Conservation (phyloP, 1,284 basidiomycete genomes). For the Moesziomyces antarcticus region DNA sequence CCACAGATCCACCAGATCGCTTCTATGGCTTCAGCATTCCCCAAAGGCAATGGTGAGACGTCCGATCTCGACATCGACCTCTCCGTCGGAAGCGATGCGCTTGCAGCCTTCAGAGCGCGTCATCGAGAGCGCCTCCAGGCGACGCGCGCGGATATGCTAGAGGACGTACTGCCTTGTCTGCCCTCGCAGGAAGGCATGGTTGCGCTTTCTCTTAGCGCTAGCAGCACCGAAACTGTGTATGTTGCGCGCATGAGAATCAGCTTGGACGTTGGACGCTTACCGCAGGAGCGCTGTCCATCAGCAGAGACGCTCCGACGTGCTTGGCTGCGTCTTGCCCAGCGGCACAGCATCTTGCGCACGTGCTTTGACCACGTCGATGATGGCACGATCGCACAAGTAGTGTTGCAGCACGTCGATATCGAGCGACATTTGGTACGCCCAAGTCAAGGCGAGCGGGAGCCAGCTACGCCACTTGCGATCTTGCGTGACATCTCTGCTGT, state of each 20-base stretch:
- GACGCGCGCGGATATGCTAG: background rate
- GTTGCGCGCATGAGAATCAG: conserved; percentile 12
- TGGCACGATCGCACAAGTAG: conserved; percentile 10
- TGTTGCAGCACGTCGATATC: conserved; percentile 1
- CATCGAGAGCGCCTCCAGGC: background rate
- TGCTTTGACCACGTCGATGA: conserved; percentile 26
- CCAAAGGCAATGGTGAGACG: background rate
- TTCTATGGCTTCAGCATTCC: background rate
- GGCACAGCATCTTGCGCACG: conserved; percentile 24
- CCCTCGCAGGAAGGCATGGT: conserved; percentile 24
- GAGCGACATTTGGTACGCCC: conserved; percentile 1
- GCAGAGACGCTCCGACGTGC: conserved; percentile 4
- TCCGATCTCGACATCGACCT: conserved; percentile 5
- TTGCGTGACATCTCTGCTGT: background rate
- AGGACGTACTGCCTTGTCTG: conserved; percentile 10
- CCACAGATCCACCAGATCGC: conserved; percentile 18
- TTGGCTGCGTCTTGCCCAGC: conserved; percentile 5
- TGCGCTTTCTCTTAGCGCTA: conserved; percentile 14
- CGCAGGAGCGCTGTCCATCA: background rate
- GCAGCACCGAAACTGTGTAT: conserved; percentile 5
- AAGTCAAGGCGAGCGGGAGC: background rate
- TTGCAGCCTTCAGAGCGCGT: conserved; percentile 1
- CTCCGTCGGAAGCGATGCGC: conserved; percentile 1
- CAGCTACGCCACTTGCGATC: background rate
- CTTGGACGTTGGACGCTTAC: background rate